phyloP scores from a whole-genome alignment of 176 grass and related monocot species.

The Miscanthus lutarioriparius region DNA sequence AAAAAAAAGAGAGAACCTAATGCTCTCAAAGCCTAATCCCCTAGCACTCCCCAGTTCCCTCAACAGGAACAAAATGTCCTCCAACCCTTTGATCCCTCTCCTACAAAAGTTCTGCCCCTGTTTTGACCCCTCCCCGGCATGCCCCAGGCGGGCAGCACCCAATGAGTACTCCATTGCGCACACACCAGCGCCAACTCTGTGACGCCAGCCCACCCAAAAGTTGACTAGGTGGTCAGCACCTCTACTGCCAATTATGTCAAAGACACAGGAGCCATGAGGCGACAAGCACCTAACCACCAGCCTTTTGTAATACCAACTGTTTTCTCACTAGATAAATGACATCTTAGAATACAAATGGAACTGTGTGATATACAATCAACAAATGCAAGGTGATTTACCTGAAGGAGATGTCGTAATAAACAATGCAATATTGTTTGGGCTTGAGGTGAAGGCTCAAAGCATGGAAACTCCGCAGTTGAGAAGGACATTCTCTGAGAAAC shows the following conservation, averaged over 20 bases:
- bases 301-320: neutral
- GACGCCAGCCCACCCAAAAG: neutral
- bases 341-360: slow-evolving; percentile 20
- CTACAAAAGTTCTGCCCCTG: neutral
- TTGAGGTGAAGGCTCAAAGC: slow-evolving; percentile 95
- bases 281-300: neutral
- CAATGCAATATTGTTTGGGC: slow-evolving; percentile 99
- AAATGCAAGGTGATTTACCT: slow-evolving; percentile 52
- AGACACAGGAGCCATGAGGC: neutral
- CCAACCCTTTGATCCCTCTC: neutral
- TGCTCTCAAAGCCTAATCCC: neutral
- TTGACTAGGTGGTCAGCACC: neutral
- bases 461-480: slow-evolving; percentile 91
- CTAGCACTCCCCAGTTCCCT: neutral
- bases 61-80: neutral
- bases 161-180: neutral
- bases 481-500: slow-evolving; percentile 97
- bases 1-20: neutral
- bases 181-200: neutral
- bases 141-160: neutral
- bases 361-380: neutral
- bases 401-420: slow-evolving; percentile 92
- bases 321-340: slow-evolving; percentile 2
- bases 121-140: too few relatives aligned
- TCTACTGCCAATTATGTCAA: neutral